Evolutionary conservation across 1,284 basidiomycete genomes (phyloP).

Genomic region (Microbotryomycetes sp.): DNA sequence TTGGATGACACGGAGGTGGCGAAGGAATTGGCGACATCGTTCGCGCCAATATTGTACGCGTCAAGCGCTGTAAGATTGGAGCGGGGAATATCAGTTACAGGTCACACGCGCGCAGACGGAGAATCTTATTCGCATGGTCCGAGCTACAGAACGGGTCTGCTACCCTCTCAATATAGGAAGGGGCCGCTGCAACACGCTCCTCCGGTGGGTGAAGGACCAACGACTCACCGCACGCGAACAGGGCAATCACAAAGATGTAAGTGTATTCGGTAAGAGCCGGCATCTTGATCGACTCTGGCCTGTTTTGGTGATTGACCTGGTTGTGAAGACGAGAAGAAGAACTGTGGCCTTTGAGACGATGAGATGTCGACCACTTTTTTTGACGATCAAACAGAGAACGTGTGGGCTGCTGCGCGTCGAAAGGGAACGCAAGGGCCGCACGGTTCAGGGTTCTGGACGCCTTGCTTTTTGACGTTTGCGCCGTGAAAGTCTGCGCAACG

Average conservation of each 20-base stretch:
- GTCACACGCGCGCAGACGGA: not conserved
- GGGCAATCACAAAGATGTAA: slow-evolving; percentile 47
- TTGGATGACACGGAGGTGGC: slow-evolving; percentile 49
- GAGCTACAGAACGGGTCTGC: not conserved
- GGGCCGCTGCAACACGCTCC: no score
- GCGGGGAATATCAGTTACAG: not conserved
- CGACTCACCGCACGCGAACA: slow-evolving; percentile 25
- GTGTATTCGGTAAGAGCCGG: slow-evolving; percentile 40
- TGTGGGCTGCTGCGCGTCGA: not conserved
- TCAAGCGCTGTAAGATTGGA: slow-evolving; percentile 46
- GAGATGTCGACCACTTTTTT: not conserved
- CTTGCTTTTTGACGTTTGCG: slow-evolving; percentile 4
- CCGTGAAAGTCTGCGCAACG: no score
- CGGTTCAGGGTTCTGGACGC: not conserved
- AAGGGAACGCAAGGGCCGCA: not conserved
- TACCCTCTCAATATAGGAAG: not conserved
- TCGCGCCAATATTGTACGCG: slow-evolving; percentile 47
- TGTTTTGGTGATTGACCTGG: not conserved
- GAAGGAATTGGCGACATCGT: slow-evolving; percentile 47
- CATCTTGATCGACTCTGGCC: slow-evolving; percentile 7
- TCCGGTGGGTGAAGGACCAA: no score
- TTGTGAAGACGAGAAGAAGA: not conserved
- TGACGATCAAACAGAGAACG: not conserved
- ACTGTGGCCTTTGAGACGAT: not conserved
- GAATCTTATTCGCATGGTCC: not conserved